Conservation (phyloP, 495 filamentous ascomycete species). For the Amphirosellinia nigrospora region DNA sequence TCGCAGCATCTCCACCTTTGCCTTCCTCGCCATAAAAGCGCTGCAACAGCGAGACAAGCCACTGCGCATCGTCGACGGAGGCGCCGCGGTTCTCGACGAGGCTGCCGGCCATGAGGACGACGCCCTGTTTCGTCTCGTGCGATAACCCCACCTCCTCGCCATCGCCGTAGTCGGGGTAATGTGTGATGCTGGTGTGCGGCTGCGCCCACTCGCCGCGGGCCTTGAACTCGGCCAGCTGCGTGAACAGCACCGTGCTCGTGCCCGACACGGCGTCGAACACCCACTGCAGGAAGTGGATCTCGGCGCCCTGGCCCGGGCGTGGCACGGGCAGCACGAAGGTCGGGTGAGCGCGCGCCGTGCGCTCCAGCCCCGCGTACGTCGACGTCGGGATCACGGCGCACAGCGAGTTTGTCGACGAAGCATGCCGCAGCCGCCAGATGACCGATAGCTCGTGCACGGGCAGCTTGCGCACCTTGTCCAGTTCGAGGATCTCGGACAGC, state of each 20-base stretch:
- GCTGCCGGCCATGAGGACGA: slow-evolving; percentile 84
- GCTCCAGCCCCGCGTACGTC: slow-evolving; percentile 71
- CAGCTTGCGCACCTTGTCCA: slow-evolving; percentile 73
- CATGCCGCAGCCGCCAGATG: slow-evolving; percentile 91
- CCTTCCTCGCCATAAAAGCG: slow-evolving; percentile 75
- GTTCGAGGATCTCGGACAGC: slow-evolving; percentile 81
- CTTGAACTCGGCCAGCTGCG: slow-evolving; percentile 89
- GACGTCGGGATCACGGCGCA: slow-evolving; percentile 78
- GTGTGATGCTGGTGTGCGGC: slow-evolving; percentile 92
- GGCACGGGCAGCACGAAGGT: slow-evolving; percentile 92
- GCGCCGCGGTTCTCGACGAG: slow-evolving; percentile 81
- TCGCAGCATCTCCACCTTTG: slow-evolving; percentile 49
- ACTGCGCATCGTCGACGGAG: slow-evolving; percentile 77
- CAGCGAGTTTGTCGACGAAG: slow-evolving; percentile 69
- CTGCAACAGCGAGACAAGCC: slow-evolving; percentile 93
- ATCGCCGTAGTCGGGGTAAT: slow-evolving; percentile 69
- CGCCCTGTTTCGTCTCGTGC: slow-evolving; percentile 68
- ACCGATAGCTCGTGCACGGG: slow-evolving; percentile 82
- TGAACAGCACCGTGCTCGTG: slow-evolving; percentile 87
- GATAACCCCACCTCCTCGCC: slow-evolving; percentile 8
- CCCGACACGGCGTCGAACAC: slow-evolving; percentile 67
- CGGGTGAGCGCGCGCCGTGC: slow-evolving; percentile 73
- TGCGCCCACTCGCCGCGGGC: slow-evolving; percentile 83
- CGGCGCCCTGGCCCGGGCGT: slow-evolving; percentile 69
- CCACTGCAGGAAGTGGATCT: slow-evolving; percentile 85